Evolutionary conservation across 768 basidiomycete species (phyloP).

Genomic region (Boletales sp.): DNA sequence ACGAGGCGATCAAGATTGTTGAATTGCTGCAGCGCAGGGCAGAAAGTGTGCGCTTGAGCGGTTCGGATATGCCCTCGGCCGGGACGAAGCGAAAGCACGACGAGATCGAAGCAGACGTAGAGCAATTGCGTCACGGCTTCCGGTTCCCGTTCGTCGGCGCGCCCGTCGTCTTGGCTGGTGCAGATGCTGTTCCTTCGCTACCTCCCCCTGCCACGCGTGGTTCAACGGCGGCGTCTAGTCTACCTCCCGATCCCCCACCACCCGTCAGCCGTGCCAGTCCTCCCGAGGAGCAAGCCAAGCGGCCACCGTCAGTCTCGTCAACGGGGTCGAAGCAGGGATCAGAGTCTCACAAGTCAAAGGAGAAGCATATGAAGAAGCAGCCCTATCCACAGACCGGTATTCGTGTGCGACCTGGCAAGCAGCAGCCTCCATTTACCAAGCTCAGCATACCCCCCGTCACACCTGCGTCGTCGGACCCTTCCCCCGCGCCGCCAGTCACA

Average conservation of each 20-base stretch:
- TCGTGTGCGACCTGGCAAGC: constrained; percentile 42
- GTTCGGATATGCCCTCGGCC: constrained; percentile 11
- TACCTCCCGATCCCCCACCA: neutral
- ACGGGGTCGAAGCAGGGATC: constrained; percentile 10
- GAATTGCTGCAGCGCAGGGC: constrained; percentile 40
- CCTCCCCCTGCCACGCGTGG: constrained; percentile 1
- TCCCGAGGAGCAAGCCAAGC: constrained; percentile 15
- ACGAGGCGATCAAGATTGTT: constrained; percentile 38
- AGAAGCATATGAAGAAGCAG: constrained; percentile 40
- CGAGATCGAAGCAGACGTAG: constrained; percentile 35
- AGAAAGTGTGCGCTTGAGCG: constrained; percentile 27
- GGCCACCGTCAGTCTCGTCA: constrained; percentile 3
- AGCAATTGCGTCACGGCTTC: constrained; percentile 32
- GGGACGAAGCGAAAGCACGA: constrained; percentile 45
- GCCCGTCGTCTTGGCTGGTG: constrained; percentile 24
- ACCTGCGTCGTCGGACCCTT: constrained; percentile 10
- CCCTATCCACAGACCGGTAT: constrained; percentile 44
- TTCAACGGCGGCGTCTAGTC: neutral
- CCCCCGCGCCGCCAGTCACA: constrained; percentile 5
- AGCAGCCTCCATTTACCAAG: constrained; percentile 20
- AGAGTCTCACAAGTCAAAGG: constrained; percentile 31
- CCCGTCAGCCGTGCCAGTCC: constrained; percentile 2
- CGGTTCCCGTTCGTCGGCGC: constrained; percentile 42
- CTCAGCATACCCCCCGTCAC: constrained; percentile 2
- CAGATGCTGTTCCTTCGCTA: neutral